Evolutionary conservation across 2,329 filamentous ascomycete genomes (phyloP), one percentile per base, ranked within the genome.

Genomic region (Epichloe festucae): DNA sequence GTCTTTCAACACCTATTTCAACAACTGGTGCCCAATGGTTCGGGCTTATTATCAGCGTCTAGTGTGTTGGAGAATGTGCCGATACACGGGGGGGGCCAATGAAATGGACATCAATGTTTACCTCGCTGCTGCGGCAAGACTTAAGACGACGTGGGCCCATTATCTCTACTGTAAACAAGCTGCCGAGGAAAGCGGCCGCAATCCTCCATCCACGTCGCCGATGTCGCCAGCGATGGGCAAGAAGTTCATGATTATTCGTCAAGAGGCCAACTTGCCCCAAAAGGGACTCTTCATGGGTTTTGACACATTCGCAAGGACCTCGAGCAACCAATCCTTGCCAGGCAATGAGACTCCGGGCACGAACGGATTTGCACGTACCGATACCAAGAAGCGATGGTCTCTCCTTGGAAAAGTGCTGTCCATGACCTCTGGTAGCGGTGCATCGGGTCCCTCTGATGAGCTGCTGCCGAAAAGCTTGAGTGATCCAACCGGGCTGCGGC

Each of bases 1-100:
- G 27, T 78, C 85, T 2, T 95, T 95, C 64, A 81, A 87, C 62
- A 81, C 79, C 54, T 82, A 89, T 55, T 96, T 95, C 69, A 91
- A 86, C 62, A 89, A 95, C 62, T 95, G 90, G 89, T 95, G 88
- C 62, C 89, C 90, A 0, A 95, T 95, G 90, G 88, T 95, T 21
- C 80, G 90, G 54, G 85, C 89, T 14, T 96, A 95, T 66, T 96
- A 85, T 64, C 93, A 95, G 78, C 87, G 90, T 46, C 71, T 96
- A 48, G 68, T 95, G 21, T 95, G 89, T 67, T 96, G 90, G 90
- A 81, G 89, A 54, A 73, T 96, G 46, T 91, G 86, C 57, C 78
- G 90, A 56, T 86, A 85, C 61, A 79, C 82, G 49, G 87, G 84
- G 78, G 23, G 6, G 46, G 73, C 79, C 21, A 78, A 79, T 44